Percentiles rank a stretch among this genome's conserved stretches.
phyloP scores from a whole-genome alignment of 768 basidiomycete genomes.

The Amanita rimosa region DNA sequence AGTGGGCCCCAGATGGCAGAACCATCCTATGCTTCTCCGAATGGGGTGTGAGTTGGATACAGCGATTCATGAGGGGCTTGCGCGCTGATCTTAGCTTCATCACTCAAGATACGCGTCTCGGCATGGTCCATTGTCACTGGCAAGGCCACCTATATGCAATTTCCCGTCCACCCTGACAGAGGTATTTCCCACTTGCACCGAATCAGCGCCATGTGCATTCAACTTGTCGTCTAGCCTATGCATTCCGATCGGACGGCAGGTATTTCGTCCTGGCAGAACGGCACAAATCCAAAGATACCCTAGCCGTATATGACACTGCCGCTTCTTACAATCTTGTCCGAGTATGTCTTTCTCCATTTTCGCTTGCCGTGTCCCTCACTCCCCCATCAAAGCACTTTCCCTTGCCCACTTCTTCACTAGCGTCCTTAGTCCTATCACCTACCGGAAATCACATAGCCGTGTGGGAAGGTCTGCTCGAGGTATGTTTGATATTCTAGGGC shows the following conservation, averaged over 20 bases:
- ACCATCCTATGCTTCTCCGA: slow-evolving; percentile 85
- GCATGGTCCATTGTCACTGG: slow-evolving; percentile 77
- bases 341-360: slow-evolving; percentile 27
- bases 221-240: slow-evolving; percentile 40
- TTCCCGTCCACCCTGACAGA: slow-evolving; percentile 71
- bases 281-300: slow-evolving; percentile 80
- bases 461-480: slow-evolving; percentile 84
- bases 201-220: neutral
- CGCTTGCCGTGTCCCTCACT: neutral
- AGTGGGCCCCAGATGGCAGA: slow-evolving; percentile 85
- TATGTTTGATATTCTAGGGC: slow-evolving; percentile 15
- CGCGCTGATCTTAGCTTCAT: slow-evolving; percentile 1
- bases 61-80: neutral
- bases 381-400: slow-evolving; percentile 59
- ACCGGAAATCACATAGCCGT: slow-evolving; percentile 64
- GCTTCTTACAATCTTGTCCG: slow-evolving; percentile 64
- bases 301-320: slow-evolving; percentile 73
- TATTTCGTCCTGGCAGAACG: slow-evolving; percentile 84
- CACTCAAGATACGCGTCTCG: slow-evolving; percentile 64
- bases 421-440: slow-evolving; percentile 67
- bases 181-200: slow-evolving; percentile 29
- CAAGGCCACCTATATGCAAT: slow-evolving; percentile 74
- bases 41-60: slow-evolving; percentile 67
- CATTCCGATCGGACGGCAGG: slow-evolving; percentile 69
- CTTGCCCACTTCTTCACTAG: slow-evolving; percentile 60